phyloP scores from a whole-genome alignment of 208 protist genomes.

The Leishmania braziliensis region DNA sequence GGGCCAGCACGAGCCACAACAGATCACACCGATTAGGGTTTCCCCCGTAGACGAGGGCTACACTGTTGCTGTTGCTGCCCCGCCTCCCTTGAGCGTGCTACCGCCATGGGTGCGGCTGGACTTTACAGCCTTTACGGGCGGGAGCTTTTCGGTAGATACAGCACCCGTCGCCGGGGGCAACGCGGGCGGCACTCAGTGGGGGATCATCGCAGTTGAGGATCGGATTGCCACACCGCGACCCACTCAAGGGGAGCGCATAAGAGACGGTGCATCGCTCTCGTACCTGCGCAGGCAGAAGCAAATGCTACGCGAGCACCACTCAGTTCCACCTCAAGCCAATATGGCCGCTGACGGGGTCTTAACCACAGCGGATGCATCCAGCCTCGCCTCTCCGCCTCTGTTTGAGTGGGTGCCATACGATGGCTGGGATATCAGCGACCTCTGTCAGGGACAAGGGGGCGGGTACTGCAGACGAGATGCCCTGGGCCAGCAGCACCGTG shows the following conservation, averaged over 20 bases:
- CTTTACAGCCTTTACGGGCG: conserved; percentile 1
- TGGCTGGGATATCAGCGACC: conserved; percentile 30
- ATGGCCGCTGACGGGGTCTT: background rate
- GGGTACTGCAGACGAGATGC: conserved; percentile 15
- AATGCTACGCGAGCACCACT: background rate
- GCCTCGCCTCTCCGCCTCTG: conserved; percentile 14
- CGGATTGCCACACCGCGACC: background rate
- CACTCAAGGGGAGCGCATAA: background rate
- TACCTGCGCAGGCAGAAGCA: background rate
- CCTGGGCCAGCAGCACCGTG: conserved; percentile 6
- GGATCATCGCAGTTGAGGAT: background rate
- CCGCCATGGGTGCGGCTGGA: conserved; percentile 23
- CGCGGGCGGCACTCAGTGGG: background rate
- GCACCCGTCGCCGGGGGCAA: background rate
- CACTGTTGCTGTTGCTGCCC: background rate
- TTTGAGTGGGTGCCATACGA: conserved; percentile 34
- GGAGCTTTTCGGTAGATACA: background rate
- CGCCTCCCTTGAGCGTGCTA: background rate
- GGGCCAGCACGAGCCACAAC: background rate
- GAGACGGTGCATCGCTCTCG: background rate
- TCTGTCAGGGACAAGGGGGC: conserved; percentile 15
- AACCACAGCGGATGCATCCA: conserved; percentile 12
- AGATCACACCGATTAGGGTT: background rate
- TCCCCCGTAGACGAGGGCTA: background rate
- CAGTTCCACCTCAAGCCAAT: background rate